phyloP scores from a whole-genome alignment of 139 green algal genomes.

The Desmodesmus armatus region DNA sequence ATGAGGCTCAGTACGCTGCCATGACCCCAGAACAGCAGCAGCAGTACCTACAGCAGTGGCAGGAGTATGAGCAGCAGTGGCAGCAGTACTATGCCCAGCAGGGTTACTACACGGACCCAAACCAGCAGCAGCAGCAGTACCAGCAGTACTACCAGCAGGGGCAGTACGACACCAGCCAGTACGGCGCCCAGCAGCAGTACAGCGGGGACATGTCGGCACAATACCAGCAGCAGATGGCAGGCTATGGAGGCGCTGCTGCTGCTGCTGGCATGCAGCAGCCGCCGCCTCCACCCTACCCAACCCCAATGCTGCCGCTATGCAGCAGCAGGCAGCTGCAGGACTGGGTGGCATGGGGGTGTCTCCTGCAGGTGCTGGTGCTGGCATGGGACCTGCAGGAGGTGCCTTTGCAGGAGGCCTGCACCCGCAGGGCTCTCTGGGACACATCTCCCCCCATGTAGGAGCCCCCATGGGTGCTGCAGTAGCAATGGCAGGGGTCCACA shows the following conservation, averaged over 20 bases:
- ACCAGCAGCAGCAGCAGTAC: conserved; percentile 1
- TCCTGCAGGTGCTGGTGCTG: background rate
- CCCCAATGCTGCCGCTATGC: background rate
- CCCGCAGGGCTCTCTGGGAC: background rate
- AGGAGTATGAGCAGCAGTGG: conserved; percentile 51
- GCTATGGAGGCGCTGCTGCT: background rate
- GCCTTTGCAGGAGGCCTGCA: background rate
- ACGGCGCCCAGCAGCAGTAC: background rate
- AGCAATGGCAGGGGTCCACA: too few species aligned
- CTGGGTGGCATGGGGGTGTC: background rate
- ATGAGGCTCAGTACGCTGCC: conserved; percentile 57
- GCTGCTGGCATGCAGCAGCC: conserved; percentile 11
- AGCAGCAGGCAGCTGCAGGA: conserved; percentile 8
- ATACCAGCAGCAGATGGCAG: background rate
- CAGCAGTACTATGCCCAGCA: conserved; percentile 47
- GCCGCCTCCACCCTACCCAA: background rate
- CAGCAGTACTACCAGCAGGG: conserved; percentile 28
- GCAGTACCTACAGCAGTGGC: conserved; percentile 60
- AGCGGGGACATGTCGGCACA: too few species aligned
- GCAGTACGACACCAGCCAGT: background rate
- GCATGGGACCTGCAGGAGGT: background rate
- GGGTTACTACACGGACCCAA: conserved; percentile 29
- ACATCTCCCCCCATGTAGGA: background rate
- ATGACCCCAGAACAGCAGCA: conserved; percentile 47
- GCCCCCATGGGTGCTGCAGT: background rate